These are phyloP conservation scores for Endocarpon pusillum DNA, from an alignment of 495 filamentous ascomycete genomes.

Conservation along the genomic window DNA sequence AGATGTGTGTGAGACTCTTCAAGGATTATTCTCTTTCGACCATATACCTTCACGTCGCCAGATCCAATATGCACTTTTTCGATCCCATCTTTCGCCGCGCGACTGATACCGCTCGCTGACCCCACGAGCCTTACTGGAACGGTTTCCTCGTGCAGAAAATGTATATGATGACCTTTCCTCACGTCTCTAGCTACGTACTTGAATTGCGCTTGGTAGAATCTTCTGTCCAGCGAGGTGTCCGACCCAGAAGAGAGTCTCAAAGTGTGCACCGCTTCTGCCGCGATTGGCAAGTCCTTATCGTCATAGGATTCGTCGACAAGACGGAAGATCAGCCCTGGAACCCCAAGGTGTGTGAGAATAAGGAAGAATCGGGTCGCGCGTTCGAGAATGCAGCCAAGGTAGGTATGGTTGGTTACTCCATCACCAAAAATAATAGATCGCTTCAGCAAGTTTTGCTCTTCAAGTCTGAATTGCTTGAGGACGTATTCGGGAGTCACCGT, in stretches of 20 bases:
- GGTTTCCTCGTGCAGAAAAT: conserved; percentile 62
- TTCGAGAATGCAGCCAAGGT: conserved; percentile 80
- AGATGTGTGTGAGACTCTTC: conserved; percentile 40
- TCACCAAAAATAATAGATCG: conserved; percentile 65
- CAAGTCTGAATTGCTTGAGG: conserved; percentile 43
- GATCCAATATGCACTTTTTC: conserved; percentile 49
- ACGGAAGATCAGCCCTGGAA: conserved; percentile 72
- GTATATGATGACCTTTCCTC: conserved; percentile 47
- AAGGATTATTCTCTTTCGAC: conserved; percentile 55
- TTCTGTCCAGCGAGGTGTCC: conserved; percentile 46
- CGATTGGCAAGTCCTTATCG: conserved; percentile 73
- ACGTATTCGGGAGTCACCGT: conserved; percentile 58
- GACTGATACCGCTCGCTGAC: conserved; percentile 27
- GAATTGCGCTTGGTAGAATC: conserved; percentile 71
- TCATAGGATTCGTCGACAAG: conserved; percentile 76
- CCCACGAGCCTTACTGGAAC: conserved; percentile 60
- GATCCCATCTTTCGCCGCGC: conserved; percentile 32
- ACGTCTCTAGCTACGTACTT: conserved; percentile 60
- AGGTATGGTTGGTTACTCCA: conserved; percentile 74
- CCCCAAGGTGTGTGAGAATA: conserved; percentile 59
- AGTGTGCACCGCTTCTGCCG: conserved; percentile 49
- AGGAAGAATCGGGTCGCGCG: conserved; percentile 68
- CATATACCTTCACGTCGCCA: conserved; percentile 30
- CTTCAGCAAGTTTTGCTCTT: conserved; percentile 49
- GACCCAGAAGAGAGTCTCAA: conserved; percentile 43